Evolutionary conservation across 176 grass and related monocot genomes (phyloP).

Genomic region (Zizania latifolia): DNA sequence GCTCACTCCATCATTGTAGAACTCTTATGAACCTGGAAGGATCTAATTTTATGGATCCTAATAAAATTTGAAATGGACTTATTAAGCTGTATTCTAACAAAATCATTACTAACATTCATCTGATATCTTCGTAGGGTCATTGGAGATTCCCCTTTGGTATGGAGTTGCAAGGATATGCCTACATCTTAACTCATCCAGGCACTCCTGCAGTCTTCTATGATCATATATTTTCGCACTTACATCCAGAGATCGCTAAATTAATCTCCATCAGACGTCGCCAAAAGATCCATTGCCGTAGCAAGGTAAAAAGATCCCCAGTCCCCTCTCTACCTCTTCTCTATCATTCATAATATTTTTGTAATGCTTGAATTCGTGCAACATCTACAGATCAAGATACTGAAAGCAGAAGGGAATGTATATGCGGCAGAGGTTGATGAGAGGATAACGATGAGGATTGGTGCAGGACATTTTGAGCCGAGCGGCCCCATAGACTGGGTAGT

Average conservation of each 20-base stretch:
- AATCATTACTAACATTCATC: not conserved
- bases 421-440: slow-evolving; percentile 77
- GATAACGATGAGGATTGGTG: slow-evolving; percentile 71
- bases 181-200: slow-evolving; percentile 94
- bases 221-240: slow-evolving; percentile 78
- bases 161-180: slow-evolving; percentile 98
- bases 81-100: not conserved
- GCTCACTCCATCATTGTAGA: not conserved
- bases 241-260: slow-evolving; percentile 66
- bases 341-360: not conserved
- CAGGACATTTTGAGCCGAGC: slow-evolving; percentile 69
- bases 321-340: no score
- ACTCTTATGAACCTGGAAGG: slow-evolving; percentile 6
- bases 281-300: slow-evolving; percentile 86
- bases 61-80: not conserved
- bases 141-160: slow-evolving; percentile 94
- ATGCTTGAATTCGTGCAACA: not conserved
- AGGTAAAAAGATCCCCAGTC: slow-evolving; percentile 42
- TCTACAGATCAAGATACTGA: slow-evolving; percentile 76
- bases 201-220: slow-evolving; percentile 95
- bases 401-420: slow-evolving; percentile 77
- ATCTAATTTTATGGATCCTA: not conserved
- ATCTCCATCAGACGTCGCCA: slow-evolving; percentile 50
- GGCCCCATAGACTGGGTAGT: slow-evolving; percentile 52
- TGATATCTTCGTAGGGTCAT: slow-evolving; percentile 63